A percentile compares a stretch with the other conserved stretches of the same genome.
Evolutionary conservation across 2,329 filamentous ascomycete species (phyloP).

Genomic region (Phialophora chinensis): DNA sequence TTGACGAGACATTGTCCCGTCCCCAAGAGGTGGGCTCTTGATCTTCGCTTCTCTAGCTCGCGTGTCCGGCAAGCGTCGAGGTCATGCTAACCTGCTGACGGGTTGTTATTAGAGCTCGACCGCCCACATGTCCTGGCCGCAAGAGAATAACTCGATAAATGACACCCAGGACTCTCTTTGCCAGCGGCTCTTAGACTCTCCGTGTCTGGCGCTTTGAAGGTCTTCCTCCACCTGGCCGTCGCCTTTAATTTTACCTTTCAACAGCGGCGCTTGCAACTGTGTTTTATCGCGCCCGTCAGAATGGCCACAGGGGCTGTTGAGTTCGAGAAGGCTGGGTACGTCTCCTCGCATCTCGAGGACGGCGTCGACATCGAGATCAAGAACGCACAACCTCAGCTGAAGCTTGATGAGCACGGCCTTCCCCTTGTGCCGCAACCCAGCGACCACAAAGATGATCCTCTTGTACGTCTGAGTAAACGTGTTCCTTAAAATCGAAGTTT

Average conservation of each 20-base stretch:
- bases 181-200: background rate
- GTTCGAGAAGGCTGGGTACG: background rate
- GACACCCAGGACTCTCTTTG: background rate
- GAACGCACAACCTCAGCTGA: constrained; percentile 4
- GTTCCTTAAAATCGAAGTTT: background rate
- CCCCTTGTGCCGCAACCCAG: constrained; percentile 19
- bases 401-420: constrained; percentile 19
- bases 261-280: background rate
- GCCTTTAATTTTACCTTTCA: background rate
- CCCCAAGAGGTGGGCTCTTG: background rate
- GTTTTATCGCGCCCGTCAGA: background rate
- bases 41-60: background rate
- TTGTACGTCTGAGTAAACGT: background rate
- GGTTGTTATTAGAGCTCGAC: background rate
- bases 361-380: constrained; percentile 11
- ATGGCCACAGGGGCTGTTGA: constrained; percentile 1
- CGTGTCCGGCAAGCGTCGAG: background rate
- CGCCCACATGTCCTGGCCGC: background rate
- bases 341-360: constrained; percentile 10
- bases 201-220: background rate
- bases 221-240: background rate
- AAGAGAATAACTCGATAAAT: background rate
- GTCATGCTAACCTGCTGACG: background rate
- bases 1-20: background rate
- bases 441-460: constrained; percentile 20